Evolutionary conservation across 805 yeast species (phyloP).

Genomic region (Ogataea corticis): DNA sequence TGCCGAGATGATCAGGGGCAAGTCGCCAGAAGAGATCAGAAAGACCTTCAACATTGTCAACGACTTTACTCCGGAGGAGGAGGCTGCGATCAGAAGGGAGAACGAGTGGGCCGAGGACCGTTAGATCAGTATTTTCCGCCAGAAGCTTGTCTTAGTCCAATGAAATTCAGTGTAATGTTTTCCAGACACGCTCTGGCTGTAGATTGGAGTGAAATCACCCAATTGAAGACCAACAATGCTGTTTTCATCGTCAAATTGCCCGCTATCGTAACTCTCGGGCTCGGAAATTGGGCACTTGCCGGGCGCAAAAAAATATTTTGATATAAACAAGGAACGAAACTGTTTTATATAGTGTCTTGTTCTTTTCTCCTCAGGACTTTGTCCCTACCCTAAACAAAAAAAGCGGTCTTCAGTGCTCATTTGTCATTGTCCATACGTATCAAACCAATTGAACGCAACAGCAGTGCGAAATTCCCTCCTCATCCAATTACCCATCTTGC

Average conservation of each 20-base stretch:
- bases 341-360: neutral
- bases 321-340: neutral
- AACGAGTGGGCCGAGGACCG: conserved; percentile 93
- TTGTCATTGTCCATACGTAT: no score
- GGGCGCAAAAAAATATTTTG: neutral
- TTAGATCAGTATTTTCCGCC: no score
- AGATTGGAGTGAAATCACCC: no score
- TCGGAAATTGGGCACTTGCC: neutral
- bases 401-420: no score
- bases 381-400: neutral
- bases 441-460: no score
- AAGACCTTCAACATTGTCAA: conserved; percentile 78
- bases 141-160: no score
- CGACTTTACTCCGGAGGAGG: conserved; percentile 85
- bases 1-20: conserved; percentile 81
- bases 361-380: neutral
- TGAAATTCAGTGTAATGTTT: no score
- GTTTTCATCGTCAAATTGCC: neutral
- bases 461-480: no score
- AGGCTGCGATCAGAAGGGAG: conserved; percentile 83
- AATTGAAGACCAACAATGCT: neutral
- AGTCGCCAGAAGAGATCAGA: conserved; percentile 78
- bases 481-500: no score
- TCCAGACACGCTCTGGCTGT: no score
- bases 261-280: neutral